A percentile compares a stretch with the other conserved stretches of the same genome.
phyloP scores from a whole-genome alignment of 495 filamentous ascomycete genomes.

The Podospora australis region DNA sequence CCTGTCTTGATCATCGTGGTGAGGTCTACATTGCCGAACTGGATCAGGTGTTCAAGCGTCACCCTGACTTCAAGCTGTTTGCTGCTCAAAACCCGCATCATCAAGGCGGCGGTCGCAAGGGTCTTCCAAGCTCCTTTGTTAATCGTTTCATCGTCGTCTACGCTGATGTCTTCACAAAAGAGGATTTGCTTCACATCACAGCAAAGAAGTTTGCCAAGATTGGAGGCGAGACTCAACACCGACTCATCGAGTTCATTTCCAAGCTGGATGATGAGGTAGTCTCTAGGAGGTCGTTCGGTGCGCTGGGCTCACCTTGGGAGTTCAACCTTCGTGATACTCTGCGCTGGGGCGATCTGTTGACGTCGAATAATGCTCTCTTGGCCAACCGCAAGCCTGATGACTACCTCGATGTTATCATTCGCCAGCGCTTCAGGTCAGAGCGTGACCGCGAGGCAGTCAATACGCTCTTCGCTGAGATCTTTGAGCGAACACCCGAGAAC shows the following conservation, averaged over 20 bases:
- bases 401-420: slow-evolving; percentile 75
- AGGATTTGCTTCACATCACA: slow-evolving; percentile 79
- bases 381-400: slow-evolving; percentile 49
- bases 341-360: slow-evolving; percentile 76
- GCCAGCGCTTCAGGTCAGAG: slow-evolving; percentile 74
- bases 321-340: slow-evolving; percentile 92
- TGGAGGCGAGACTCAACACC: slow-evolving; percentile 46
- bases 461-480: slow-evolving; percentile 50
- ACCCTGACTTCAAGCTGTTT: slow-evolving; percentile 85
- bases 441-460: slow-evolving; percentile 59
- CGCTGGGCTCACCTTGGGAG: slow-evolving; percentile 90
- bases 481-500: slow-evolving; percentile 30
- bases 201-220: slow-evolving; percentile 64
- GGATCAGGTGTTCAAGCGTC: slow-evolving; percentile 83
- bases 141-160: slow-evolving; percentile 98
- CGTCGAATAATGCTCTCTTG: slow-evolving; percentile 49
- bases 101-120: slow-evolving; percentile 93
- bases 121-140: slow-evolving; percentile 89
- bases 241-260: slow-evolving; percentile 75
- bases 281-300: slow-evolving; percentile 58
- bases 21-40: slow-evolving; percentile 94
- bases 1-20: slow-evolving; percentile 93
- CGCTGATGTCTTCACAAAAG: slow-evolving; percentile 74
- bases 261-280: slow-evolving; percentile 64
- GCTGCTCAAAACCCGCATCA: slow-evolving; percentile 97